Evolutionary conservation across 202 grass and related monocot species (phyloP).

Genomic region (Carex sylvatica): DNA sequence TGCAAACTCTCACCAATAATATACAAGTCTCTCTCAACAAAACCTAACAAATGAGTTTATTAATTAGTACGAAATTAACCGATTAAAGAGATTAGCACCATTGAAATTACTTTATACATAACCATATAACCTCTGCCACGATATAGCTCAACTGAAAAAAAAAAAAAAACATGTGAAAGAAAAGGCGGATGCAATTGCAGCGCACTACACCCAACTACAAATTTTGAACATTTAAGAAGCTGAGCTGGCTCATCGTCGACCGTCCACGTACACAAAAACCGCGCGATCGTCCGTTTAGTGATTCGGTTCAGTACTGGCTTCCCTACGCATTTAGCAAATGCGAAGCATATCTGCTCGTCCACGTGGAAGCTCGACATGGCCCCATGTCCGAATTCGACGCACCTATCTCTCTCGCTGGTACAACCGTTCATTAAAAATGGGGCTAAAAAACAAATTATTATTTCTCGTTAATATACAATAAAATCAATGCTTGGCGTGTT

Average conservation of each 20-base stretch:
- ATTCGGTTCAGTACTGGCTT: neutral
- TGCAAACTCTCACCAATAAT: neutral
- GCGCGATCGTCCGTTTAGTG: neutral
- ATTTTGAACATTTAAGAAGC: constrained; percentile 19
- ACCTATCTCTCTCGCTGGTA: neutral
- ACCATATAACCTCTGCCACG: neutral
- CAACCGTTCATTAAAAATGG: constrained; percentile 14
- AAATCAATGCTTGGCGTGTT: neutral
- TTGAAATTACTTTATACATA: neutral
- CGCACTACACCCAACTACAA: constrained; percentile 3
- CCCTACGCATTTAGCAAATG: neutral
- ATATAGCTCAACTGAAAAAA: neutral
- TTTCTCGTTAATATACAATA: neutral
- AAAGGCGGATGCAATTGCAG: neutral
- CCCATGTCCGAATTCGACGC: neutral
- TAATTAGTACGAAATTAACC: neutral
- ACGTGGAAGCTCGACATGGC: constrained; percentile 8
- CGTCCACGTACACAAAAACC: constrained; percentile 1
- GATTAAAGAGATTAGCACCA: neutral
- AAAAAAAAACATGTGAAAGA: neutral
- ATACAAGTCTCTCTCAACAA: neutral
- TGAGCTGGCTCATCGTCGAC: neutral
- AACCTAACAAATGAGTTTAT: constrained; percentile 3
- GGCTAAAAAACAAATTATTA: neutral
- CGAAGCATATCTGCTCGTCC: neutral